Evolutionary conservation across 2,329 filamentous ascomycete species (phyloP), one percentile per base, ranked within the genome.

Genomic region (Beauveria bassiana): DNA sequence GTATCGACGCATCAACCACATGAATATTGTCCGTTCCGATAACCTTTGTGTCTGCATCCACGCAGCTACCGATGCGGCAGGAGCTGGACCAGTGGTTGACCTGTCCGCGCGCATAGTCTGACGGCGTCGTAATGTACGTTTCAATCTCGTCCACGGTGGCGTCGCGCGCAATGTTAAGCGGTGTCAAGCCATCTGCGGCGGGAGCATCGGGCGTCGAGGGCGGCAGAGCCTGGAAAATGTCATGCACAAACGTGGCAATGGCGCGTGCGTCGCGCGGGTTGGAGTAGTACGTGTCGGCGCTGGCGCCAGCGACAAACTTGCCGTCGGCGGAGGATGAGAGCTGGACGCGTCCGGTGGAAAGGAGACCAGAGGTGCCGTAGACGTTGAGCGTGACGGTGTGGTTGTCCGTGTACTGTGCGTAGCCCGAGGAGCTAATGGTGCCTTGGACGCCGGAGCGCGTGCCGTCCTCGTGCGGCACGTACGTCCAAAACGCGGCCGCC

Each of bases 361-460:
- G 73, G 24, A 83, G 72, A 1, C 81, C 81, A 0, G 80, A 83
- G 0, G 81, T 84, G 9, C 81, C 81, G 70, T 84, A 84, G 5
- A 84, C 70, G 68, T 84, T 84, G 22, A 84, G 72, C 0, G 81
- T 83, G 57, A 84, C 79, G 63, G 79, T 81, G 62, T 78, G 73
- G 57, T 74, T 73, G 40, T 68, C 66, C 1, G 62, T 75, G 65
- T 69, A 79, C 9, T 71, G 77, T 1, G 70, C 68, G 46, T 72
- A 76, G 3, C 81, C 81, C 0, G 77, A 70, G 0, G 77, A 77
- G 68, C 79, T 79, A 61, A 84, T 78, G 0, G 81, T 84, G 7
- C 81, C 81, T 64, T 84, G 81, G 24, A 82, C 73, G 0, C 77
- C 79, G 3, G 76, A 72, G 4, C 70, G 67, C 12, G 67, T 70